Conservation (phyloP, 345 rosid species). For the Clarkia xantiana region DNA sequence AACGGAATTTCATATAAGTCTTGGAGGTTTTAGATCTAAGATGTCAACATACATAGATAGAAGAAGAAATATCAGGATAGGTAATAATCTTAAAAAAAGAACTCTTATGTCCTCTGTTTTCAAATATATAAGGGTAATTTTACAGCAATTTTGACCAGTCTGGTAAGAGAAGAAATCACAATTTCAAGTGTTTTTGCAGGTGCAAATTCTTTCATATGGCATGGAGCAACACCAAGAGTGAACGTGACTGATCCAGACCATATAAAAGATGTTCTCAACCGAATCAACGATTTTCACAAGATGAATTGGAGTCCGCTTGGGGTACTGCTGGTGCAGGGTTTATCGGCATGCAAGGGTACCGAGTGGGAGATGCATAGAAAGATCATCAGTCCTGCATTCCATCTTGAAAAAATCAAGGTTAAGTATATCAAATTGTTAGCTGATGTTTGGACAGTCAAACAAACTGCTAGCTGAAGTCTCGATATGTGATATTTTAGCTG, state of each 20-base stretch:
- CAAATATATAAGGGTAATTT: no score
- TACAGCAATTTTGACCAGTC: no score
- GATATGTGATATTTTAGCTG: no score
- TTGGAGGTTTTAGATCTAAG: no score
- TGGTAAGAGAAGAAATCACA: no score
- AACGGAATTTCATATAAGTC: no score
- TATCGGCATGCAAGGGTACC: conserved; percentile 15
- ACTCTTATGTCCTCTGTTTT: no score
- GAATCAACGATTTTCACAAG: conserved; percentile 22
- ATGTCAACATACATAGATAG: no score
- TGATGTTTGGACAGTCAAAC: no score
- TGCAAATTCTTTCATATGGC: conserved; percentile 23
- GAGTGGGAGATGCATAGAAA: conserved; percentile 28
- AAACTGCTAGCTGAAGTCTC: neutral
- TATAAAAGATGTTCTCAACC: conserved; percentile 22
- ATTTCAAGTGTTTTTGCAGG: conserved; percentile 14
- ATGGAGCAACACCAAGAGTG: conserved; percentile 30
- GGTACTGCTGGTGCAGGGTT: conserved; percentile 17
- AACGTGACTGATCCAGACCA: conserved; percentile 23
- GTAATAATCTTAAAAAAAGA: no score
- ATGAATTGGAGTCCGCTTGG: conserved; percentile 9
- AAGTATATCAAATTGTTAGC: neutral
- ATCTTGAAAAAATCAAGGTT: conserved; percentile 26
- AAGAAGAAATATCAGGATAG: no score
- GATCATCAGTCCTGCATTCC: conserved; percentile 33